A percentile compares a stretch with the other conserved stretches of the same genome.
phyloP scores from a whole-genome alignment of 73 alveolate genomes.

The Tetrahymena thermophila region DNA sequence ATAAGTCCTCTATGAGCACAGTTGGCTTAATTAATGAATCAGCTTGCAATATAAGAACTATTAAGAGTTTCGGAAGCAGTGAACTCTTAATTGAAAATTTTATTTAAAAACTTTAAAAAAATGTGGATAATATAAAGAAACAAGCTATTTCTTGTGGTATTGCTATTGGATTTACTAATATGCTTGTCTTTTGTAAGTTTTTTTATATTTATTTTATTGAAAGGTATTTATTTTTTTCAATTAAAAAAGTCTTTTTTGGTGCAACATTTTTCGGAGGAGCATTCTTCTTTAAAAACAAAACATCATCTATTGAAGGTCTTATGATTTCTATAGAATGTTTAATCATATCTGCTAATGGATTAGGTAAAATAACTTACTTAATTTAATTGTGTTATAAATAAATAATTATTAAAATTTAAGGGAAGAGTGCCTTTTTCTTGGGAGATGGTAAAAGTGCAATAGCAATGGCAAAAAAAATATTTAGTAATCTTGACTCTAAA shows the following conservation, averaged over 20 bases:
- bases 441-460: constrained; percentile 49
- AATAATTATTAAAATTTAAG: constrained; percentile 53
- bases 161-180: constrained; percentile 30
- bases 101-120: constrained; percentile 50
- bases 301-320: constrained; percentile 39
- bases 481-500: constrained; percentile 12
- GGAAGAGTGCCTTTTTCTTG: constrained; percentile 30
- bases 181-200: constrained; percentile 46
- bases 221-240: constrained; percentile 54
- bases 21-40: background rate
- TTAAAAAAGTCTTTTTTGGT: background rate
- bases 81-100: background rate
- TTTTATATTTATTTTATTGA: constrained; percentile 11
- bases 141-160: constrained; percentile 30
- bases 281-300: constrained; percentile 42
- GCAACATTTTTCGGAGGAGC: background rate
- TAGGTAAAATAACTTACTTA: constrained; percentile 43
- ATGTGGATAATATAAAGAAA: constrained; percentile 51
- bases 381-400: constrained; percentile 37
- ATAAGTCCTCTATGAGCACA: background rate
- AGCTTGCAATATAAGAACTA: background rate
- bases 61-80: background rate
- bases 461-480: constrained; percentile 32
- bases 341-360: constrained; percentile 30
- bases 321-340: constrained; percentile 49